Base-by-base conservation (phyloP, 2,329 filamentous ascomycete genomes). In the Metarhizium guizhouense region DNA sequence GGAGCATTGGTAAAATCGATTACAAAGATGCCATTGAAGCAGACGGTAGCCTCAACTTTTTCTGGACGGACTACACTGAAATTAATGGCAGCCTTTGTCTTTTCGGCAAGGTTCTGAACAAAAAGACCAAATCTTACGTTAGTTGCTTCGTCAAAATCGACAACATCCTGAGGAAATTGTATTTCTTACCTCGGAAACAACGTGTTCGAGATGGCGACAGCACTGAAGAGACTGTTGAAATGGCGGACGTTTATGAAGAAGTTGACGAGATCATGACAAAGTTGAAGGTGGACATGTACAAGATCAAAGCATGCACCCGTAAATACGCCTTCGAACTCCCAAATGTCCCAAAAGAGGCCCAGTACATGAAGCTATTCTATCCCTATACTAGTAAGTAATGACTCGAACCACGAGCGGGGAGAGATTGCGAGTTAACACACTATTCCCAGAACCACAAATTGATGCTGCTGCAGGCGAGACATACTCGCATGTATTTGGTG, bases 141-240 rank as follows among this genome's bases (percentile, higher is more conserved):
- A 99, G 94, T 72, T 95, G 91, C 65, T 97, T 99, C 65, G 82
- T 96, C 69, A 97, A 97, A 70, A 78, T 99, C 20, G 92, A 99
- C 76, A 96, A 96, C 62, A 88, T 99, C 57, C 72, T 95, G 54
- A 84, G 94, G 57, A 97, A 95, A 67, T 79, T 99, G 0, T 99
- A 86, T 71, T 99, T 99, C 67, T 76, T 99, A 43, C 94, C 94
- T 6, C 87, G 94, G 47, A 78, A 90, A 62, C 73, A 75, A 45
- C 77, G 77, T 10, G 57, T 77, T 10, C 68, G 75, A 54, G 74
- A 80, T 61, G 87, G 87, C 11, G 77, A 80, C 56, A 82, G 87
- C 56, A 94, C 88, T 0, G 79, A 81, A 10, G 88, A 96, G 57
- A 85, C 89, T 63, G 81, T 97, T 30, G 85, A 84, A 52, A 95